These are phyloP conservation scores for Golubevia pallescens DNA, from an alignment of 1,284 basidiomycete species.

Conservation along the genomic window DNA sequence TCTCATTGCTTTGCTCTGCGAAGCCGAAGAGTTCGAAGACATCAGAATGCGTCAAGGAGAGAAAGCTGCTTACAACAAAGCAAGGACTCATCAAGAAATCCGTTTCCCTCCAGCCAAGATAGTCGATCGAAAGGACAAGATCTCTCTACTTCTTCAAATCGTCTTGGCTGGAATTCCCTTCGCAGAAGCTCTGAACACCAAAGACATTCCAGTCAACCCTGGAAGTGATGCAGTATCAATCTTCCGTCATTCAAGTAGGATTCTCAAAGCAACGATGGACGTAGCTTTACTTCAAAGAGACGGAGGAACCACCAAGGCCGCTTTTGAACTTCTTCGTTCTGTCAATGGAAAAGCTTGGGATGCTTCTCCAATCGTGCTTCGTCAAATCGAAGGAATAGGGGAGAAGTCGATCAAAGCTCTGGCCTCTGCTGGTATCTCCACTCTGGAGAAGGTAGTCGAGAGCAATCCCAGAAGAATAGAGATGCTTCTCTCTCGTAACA, in stretches of 20 bases:
- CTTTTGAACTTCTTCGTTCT: conserved; percentile 38
- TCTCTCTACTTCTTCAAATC: conserved; percentile 41
- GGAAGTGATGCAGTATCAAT: background rate
- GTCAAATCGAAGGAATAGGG: conserved; percentile 80
- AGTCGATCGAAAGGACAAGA: conserved; percentile 29
- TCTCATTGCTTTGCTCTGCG: conserved; percentile 29
- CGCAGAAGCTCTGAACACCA: background rate
- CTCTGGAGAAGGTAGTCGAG: conserved; percentile 20
- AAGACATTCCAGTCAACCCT: conserved; percentile 1
- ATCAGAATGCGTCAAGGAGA: conserved; percentile 62
- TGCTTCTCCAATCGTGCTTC: conserved; percentile 76
- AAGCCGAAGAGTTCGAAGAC: conserved; percentile 57
- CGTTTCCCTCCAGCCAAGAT: conserved; percentile 43
- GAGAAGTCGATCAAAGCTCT: conserved; percentile 71
- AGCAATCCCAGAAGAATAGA: conserved; percentile 28
- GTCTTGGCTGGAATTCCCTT: conserved; percentile 3
- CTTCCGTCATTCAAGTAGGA: background rate
- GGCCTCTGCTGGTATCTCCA: conserved; percentile 27
- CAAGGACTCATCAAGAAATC: conserved; percentile 31
- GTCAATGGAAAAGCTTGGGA: conserved; percentile 82
- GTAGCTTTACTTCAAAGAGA: conserved; percentile 25
- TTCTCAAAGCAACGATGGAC: conserved; percentile 28
- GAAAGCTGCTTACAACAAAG: conserved; percentile 24
- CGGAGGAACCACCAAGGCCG: conserved; percentile 26
- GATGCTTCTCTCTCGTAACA: conserved; percentile 37